These are phyloP conservation scores for Ziziphus jujuba DNA, from an alignment of 306 rosid genomes.

Conservation along the genomic window DNA sequence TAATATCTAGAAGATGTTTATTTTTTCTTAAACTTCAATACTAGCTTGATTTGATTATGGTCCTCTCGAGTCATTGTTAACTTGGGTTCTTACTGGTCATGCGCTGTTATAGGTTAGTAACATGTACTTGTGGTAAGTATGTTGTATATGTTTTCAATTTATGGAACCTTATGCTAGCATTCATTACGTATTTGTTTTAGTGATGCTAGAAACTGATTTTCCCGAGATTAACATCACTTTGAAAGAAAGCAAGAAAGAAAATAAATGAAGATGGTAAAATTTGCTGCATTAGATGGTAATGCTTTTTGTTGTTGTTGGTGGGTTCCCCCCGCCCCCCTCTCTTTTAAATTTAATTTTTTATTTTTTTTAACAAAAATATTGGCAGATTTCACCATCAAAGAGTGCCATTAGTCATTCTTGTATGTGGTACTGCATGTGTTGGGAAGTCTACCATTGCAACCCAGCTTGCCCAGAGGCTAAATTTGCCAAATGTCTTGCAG, in stretches of 20 bases:
- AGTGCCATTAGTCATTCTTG: constrained; percentile 93
- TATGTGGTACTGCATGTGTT: constrained; percentile 96
- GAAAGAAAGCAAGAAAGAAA: not conserved
- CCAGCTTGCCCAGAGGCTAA: constrained; percentile 94
- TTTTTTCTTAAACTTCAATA: too few relatives aligned
- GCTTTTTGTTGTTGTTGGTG: too few relatives aligned
- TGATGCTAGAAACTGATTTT: not conserved
- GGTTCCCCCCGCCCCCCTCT: too few relatives aligned
- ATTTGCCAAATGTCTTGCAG: constrained; percentile 96
- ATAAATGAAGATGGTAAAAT: not conserved
- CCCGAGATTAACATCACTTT: not conserved
- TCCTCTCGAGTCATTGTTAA: too few relatives aligned
- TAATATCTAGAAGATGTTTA: too few relatives aligned
- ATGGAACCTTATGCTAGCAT: not conserved
- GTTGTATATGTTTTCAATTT: too few relatives aligned
- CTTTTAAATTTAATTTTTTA: too few relatives aligned
- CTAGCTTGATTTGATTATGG: too few relatives aligned
- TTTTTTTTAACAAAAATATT: not conserved
- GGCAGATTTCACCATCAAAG: constrained; percentile 94
- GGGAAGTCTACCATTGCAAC: constrained; percentile 98
- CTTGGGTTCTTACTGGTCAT: too few relatives aligned
- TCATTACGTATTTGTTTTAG: not conserved
- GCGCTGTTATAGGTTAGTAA: too few relatives aligned
- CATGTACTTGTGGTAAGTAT: too few relatives aligned
- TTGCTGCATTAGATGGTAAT: too few relatives aligned